Evolutionary conservation across 108 stramenopile genomes (phyloP), one percentile per base, ranked within the genome.

Genomic region (Skeletonema grethae): DNA sequence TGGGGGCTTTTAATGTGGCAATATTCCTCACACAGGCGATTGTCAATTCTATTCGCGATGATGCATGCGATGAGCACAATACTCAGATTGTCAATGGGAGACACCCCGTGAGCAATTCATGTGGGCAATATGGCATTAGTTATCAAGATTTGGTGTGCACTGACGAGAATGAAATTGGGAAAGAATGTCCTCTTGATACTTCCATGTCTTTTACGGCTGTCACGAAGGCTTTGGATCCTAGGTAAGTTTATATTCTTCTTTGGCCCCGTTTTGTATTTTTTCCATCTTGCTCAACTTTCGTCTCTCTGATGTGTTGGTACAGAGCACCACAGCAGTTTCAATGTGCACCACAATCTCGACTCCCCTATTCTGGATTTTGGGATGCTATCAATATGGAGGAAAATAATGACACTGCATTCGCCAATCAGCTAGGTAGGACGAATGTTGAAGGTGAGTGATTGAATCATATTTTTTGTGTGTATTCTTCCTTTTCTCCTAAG

Each of bases 21-120:
- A 53, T 72, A 18, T 82, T 66, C 64, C 76, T 84, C 10, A 76
- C 80, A 22, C 84, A 84, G 74, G 80, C 80, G 28, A 82, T 84
- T 80, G 65, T 76, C 7, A 80, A 84, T 35, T 73, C 80, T 24
- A 82, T 84, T 22, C 70, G 69, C 4, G 63, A 84, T 46, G 84
- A 84, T 57, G 80, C 75, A 5, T 84, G 84, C 24, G 72, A 82
- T 35, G 80, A 82, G 45, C 41, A 73, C 36, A 80, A 80, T 36
- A 46, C 61, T 43, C 50, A 80, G n/a, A 62, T 36, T 18, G 79
- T 73, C 60, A 32, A 68, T 18, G 63, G 45, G 30, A 63, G 76
- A 2, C 77, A 73, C 50, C 80, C 80, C 16, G 28, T 76, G 0
- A 72, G 76, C 56, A 82, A 82, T 56, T 58, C 76, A 22, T 82